Percentiles rank a stretch among this genome's conserved stretches.
Conservation (phyloP, 352 stramenopile species). For the Pythium aphanidermatum region DNA sequence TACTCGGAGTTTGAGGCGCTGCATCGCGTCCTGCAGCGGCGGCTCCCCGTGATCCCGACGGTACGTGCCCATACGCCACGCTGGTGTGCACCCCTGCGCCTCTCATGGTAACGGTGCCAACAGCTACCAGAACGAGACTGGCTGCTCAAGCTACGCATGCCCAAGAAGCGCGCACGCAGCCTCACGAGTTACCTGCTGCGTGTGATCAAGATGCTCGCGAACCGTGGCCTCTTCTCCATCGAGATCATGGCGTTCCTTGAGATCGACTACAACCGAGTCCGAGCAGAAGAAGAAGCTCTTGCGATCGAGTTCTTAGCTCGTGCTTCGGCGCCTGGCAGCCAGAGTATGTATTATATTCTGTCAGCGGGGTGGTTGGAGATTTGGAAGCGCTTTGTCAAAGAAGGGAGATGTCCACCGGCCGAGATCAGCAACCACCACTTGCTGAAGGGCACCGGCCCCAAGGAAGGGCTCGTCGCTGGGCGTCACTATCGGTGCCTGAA, state of each 20-base stretch:
- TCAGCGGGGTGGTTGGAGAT: constrained; percentile 31
- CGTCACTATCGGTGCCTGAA: constrained; percentile 59
- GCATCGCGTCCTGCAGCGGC: constrained; percentile 31
- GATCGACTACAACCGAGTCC: constrained; percentile 40
- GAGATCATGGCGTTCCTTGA: constrained; percentile 72
- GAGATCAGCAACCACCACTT: constrained; percentile 38
- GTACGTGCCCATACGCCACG: constrained; percentile 8
- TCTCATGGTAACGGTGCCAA: no score
- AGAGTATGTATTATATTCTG: constrained; percentile 32
- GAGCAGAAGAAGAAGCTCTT: constrained; percentile 55
- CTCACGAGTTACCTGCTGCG: constrained; percentile 46
- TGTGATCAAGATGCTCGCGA: constrained; percentile 42
- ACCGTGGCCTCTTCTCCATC: constrained; percentile 45
- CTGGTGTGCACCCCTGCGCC: no score
- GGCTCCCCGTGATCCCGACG: constrained; percentile 44
- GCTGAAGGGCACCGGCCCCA: constrained; percentile 4
- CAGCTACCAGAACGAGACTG: constrained; percentile 40
- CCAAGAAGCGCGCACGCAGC: constrained; percentile 24
- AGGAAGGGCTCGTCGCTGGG: constrained; percentile 18
- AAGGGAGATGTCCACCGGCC: constrained; percentile 12
- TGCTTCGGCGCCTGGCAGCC: neutral
- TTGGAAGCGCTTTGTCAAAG: constrained; percentile 38
- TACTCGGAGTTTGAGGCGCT: constrained; percentile 60
- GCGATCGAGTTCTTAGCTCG: constrained; percentile 31
- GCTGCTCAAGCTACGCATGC: constrained; percentile 35